phyloP scores from a whole-genome alignment of 1,284 basidiomycete species.

The Marasmius oreades region DNA sequence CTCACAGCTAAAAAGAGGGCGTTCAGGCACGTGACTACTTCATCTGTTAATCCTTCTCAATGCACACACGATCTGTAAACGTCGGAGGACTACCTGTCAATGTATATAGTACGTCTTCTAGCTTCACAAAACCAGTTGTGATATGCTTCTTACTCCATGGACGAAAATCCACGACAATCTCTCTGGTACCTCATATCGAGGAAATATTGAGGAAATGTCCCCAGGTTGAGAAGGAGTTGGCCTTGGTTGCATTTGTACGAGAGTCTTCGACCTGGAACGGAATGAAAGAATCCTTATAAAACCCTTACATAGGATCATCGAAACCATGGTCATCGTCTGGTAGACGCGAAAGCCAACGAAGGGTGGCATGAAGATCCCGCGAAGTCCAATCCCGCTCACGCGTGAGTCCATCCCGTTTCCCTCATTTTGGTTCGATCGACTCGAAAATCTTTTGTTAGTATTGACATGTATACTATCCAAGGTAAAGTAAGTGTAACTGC shows the following conservation, averaged over 20 bases:
- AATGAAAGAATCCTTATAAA: background rate
- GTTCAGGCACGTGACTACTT: too few species aligned
- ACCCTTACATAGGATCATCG: constrained; percentile 60
- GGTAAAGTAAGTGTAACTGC: constrained; percentile 30
- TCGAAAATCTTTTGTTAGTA: constrained; percentile 30
- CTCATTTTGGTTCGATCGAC: constrained; percentile 1
- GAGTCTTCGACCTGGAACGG: constrained; percentile 17
- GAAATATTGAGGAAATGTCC: constrained; percentile 21
- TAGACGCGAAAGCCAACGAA: constrained; percentile 50
- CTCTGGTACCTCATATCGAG: constrained; percentile 24
- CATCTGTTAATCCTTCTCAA: too few species aligned
- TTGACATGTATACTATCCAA: constrained; percentile 76
- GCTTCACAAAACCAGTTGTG: constrained; percentile 32
- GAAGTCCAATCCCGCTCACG: constrained; percentile 59
- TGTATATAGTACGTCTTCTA: constrained; percentile 31
- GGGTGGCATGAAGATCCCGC: constrained; percentile 48
- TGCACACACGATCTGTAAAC: constrained; percentile 27
- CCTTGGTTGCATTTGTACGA: constrained; percentile 55
- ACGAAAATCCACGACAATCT: constrained; percentile 30
- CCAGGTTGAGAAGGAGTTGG: constrained; percentile 35
- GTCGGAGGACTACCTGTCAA: constrained; percentile 45
- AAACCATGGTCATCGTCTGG: constrained; percentile 66
- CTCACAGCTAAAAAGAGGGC: too few species aligned
- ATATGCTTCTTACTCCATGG: constrained; percentile 66
- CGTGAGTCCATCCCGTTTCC: constrained; percentile 37